phyloP scores from a whole-genome alignment of 768 basidiomycete genomes.

The Pilatotrama ljubarskyi region DNA sequence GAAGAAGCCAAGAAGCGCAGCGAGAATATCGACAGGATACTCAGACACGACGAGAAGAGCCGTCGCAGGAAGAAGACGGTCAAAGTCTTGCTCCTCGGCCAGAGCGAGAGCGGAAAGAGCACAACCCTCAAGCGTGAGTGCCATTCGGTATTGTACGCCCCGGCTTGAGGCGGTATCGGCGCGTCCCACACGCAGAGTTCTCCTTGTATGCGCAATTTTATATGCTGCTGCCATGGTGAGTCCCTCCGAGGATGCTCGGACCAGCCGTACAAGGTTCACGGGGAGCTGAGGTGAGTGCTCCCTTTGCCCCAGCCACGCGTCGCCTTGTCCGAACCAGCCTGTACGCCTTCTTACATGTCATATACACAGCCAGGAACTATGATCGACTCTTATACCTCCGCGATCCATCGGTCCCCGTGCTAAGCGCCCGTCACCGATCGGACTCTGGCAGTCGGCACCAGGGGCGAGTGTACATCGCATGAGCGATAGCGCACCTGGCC shows the following conservation, averaged over 20 bases:
- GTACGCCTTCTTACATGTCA: conserved; percentile 12
- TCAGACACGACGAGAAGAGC: conserved; percentile 64
- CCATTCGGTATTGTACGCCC: neutral
- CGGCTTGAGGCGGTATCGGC: conserved; percentile 5
- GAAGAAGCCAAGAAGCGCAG: conserved; percentile 70
- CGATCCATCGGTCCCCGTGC: conserved; percentile 10
- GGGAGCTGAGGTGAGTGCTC: conserved; percentile 14
- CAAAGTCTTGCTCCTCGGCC: conserved; percentile 78
- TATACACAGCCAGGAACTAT: conserved; percentile 11
- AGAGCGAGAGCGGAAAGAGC: conserved; percentile 89
- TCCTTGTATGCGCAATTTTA: neutral
- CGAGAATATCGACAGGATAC: conserved; percentile 78
- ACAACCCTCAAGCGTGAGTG: conserved; percentile 86
- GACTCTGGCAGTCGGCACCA: neutral
- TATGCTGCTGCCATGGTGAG: neutral
- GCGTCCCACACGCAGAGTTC: neutral
- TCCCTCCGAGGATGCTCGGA: conserved; percentile 13
- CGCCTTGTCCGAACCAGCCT: neutral
- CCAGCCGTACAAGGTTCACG: conserved; percentile 16
- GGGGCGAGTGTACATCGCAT: neutral
- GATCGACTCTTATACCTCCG: conserved; percentile 11
- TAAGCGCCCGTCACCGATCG: conserved; percentile 14
- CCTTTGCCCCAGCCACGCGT: conserved; percentile 5
- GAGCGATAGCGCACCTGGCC: neutral
- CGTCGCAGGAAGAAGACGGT: conserved; percentile 64